Evolutionary conservation across 192 early-diverging fungal species (phyloP), one percentile per base, ranked within the genome.

Genomic region (Coemansia sp.): DNA sequence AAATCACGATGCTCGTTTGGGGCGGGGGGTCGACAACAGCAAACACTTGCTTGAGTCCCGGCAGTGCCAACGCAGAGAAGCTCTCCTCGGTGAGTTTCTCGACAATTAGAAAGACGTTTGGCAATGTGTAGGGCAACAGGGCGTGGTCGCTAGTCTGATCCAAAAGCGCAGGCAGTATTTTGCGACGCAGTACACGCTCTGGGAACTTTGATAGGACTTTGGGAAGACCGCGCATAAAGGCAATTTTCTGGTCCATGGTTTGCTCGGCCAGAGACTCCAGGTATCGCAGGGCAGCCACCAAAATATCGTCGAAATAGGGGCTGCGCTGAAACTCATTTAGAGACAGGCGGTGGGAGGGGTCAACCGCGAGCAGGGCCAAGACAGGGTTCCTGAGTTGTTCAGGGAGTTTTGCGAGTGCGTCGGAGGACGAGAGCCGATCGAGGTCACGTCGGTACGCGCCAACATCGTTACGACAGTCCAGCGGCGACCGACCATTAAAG

Each of bases 191-290:
- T 9, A 92, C 86, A 7, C 92, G 78, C 7, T 87, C 84, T 1
- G 93, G 88, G 59, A 93, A 94, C 75, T 88, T 86, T 4, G 87
- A 83, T 36, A 95, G 73, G 33, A 93, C 86, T 10, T 87, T 81
- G 7, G 85, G 77, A 44, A 95, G 78, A 0, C 89, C 91, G 68
- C 90, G 89, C 86, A 95, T 85, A 57, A 95, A 95, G 31, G 88
- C 87, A 8, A 86, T 75, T 64, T 95, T 93, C 53, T 93, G 88
- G 35, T 92, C 91, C 48, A 79, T 72, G 0, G 91, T 83, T 73
- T 94, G 94, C 65, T 92, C 92, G 1, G 90, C 88, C 67, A 95
- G 87, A 16, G 81, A 78, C 63, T 94, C 94, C 68, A 95, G 84
- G 62, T 89, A 94, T 48, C 86, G 85, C 68, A 95, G 87, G 0